Evolutionary conservation across 2,329 filamentous ascomycete species (phyloP).

Genomic region (Lithohypha guttulata): DNA sequence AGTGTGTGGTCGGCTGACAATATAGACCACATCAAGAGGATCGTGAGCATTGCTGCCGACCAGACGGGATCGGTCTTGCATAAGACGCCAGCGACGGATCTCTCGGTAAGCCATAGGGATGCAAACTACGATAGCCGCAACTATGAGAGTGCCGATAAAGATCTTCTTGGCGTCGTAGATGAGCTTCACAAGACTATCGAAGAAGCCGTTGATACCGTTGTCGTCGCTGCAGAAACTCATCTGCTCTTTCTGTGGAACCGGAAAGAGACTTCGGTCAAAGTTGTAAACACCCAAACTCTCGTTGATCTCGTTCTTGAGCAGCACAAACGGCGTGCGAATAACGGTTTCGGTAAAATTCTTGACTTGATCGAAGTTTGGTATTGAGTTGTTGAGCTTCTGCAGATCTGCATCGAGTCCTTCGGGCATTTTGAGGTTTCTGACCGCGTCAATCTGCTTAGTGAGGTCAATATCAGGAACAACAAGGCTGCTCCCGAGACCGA

Average conservation of each 20-base stretch:
- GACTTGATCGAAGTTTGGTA: conserved; percentile 75
- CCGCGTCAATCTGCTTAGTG: conserved; percentile 49
- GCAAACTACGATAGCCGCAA: conserved; percentile 62
- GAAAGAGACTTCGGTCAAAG: conserved; percentile 69
- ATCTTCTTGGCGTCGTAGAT: conserved; percentile 59
- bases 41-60: conserved; percentile 60
- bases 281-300: conserved; percentile 59
- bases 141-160: conserved; percentile 63
- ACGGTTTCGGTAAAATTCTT: conserved; percentile 68
- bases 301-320: conserved; percentile 64
- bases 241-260: conserved; percentile 69
- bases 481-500: conserved; percentile 27
- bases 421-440: conserved; percentile 61
- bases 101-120: conserved; percentile 72
- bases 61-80: conserved; percentile 58
- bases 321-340: conserved; percentile 68
- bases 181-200: conserved; percentile 57
- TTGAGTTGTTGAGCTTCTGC: conserved; percentile 60
- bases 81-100: conserved; percentile 62
- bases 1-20: conserved; percentile 70
- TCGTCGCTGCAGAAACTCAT: conserved; percentile 84
- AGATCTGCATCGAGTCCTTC: conserved; percentile 58
- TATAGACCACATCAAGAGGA: conserved; percentile 78
- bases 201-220: conserved; percentile 72
- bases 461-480: conserved; percentile 52